phyloP scores from a whole-genome alignment of 1,139 yeast species.

The Lizanozyma gosingica region DNA sequence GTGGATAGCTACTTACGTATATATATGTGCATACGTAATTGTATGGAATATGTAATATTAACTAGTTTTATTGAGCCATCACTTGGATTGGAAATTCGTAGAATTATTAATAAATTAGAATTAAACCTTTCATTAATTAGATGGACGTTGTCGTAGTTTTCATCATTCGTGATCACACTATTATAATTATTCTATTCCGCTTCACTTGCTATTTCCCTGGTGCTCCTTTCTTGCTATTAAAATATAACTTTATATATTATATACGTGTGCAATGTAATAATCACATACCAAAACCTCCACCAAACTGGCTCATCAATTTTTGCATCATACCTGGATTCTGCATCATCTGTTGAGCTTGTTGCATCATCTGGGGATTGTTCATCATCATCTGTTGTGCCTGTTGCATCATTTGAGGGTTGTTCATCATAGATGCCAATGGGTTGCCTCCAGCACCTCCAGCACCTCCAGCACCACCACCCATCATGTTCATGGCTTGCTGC shows the following conservation, averaged over 20 bases:
- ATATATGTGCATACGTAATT: background rate
- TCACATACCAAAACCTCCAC: conserved; percentile 32
- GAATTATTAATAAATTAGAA: no score
- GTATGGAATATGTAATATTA: background rate
- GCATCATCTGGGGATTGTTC: conserved; percentile 59
- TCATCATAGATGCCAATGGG: conserved; percentile 25
- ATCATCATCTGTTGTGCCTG: conserved; percentile 50
- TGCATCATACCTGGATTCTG: conserved; percentile 56
- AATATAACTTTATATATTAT: no score
- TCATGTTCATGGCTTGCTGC: conserved; percentile 33
- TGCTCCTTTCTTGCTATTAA: no score
- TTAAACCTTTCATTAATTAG: no score
- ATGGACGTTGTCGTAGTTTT: no score
- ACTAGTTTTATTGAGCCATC: background rate
- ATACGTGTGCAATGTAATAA: conserved; percentile 1
- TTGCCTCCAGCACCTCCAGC: conserved; percentile 27
- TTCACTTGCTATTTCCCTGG: no score
- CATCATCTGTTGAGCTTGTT: conserved; percentile 47
- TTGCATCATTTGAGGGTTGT: conserved; percentile 29
- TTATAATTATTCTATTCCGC: no score
- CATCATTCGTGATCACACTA: no score
- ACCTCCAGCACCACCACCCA: conserved; percentile 35
- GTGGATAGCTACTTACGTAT: no score
- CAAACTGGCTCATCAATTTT: conserved; percentile 72
- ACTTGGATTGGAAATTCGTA: no score